Evolutionary conservation across 192 early-diverging fungal genomes (phyloP), one percentile per base, ranked within the genome.

Genomic region (Martensiomyces pterosporus): DNA sequence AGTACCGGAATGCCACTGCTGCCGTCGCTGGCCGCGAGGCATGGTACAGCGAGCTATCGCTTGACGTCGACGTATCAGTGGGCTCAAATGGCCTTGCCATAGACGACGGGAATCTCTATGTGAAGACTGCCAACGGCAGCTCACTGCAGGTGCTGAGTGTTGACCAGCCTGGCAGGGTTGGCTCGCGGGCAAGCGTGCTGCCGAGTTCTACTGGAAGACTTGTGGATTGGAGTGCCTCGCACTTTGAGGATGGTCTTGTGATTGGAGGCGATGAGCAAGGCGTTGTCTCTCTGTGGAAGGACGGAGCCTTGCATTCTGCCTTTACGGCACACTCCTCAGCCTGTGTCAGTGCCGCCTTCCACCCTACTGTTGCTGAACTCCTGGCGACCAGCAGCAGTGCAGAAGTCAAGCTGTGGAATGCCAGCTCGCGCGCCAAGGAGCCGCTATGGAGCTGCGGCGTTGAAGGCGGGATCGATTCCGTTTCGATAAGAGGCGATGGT

Each of bases 11-110:
- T 43, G 63, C 70, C 9, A 27, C 38, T 35, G 70, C 63, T 10
- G 47, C 58, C 9, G 54, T 55, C 13, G 33, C 58, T 7, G 47
- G 41, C 8, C 70, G 63, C 23, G 70, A 66, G 39, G 33, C 48
- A 2, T 73, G 70, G 69, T 54, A 73, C 48, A 49, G 57, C 50
- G 69, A 61, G 53, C 54, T 73, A 24, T 18, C 54, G 1, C n/a
- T 57, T 4, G 59, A 66, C 42, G 26, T 58, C n/a, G 21, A 13
- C 17, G 40, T 23, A 3, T 45, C 69, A 0, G n/a, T 50, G 17
- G 63, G 53, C 25, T 27, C 63, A 24, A 55, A 61, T 53, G 70
- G 63, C 1, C 39, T 73, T 24, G 70, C 63, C 24, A 59, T 50
- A 16, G 63, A 62, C 51, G 32, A 55, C 29, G 16, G 21, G 9